Conservation (phyloP, 78 protist species). For the Dictyostelium brefeldianum region DNA sequence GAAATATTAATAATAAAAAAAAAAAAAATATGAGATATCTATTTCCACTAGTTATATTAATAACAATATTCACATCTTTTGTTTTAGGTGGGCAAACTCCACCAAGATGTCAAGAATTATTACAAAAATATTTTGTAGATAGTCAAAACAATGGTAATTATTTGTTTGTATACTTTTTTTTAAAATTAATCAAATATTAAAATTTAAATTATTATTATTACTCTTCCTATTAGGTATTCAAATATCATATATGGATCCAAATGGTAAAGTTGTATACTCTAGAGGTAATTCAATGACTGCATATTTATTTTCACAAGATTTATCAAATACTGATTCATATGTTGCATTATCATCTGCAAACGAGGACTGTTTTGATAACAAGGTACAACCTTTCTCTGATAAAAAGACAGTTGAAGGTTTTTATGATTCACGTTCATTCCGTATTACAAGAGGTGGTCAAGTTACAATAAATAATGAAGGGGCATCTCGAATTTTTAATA, state of each 20-base stretch:
- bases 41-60: too few relatives aligned
- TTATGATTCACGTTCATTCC: constrained; percentile 24
- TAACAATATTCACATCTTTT: too few relatives aligned
- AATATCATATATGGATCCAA: constrained; percentile 13
- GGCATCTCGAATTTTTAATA: background rate
- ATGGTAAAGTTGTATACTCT: background rate
- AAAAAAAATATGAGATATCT: too few relatives aligned
- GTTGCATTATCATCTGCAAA: background rate
- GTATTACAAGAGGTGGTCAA: background rate
- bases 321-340: constrained; percentile 1
- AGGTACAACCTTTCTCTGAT: background rate
- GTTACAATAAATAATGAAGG: constrained; percentile 3
- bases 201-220: background rate
- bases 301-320: constrained; percentile 4
- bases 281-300: constrained; percentile 40
- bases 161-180: background rate
- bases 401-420: background rate
- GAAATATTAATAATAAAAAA: too few relatives aligned
- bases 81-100: background rate
- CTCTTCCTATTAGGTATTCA: background rate
- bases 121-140: background rate
- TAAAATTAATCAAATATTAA: background rate
- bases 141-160: background rate
- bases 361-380: background rate
- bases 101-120: background rate